These are phyloP conservation scores for Pinus taeda DNA, from an alignment of 75 land plant species.

Conservation along the genomic window DNA sequence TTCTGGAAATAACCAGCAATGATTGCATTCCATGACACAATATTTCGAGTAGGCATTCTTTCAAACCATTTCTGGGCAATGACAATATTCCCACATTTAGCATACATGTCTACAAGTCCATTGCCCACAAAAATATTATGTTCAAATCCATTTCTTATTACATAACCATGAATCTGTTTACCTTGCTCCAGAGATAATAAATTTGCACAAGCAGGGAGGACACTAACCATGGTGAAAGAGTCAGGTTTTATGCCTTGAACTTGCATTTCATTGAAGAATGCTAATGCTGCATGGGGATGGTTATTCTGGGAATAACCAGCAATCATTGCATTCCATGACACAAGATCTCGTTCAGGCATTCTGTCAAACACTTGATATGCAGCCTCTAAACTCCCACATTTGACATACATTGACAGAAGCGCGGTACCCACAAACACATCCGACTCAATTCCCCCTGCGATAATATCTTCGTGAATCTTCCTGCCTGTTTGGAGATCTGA, in stretches of 20 bases:
- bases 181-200: conserved; percentile 21
- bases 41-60: conserved; percentile 19
- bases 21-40: conserved; percentile 68
- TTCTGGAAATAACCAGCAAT: conserved; percentile 50
- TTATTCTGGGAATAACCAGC: conserved; percentile 21
- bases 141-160: not conserved
- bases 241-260: not conserved
- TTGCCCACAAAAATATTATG: conserved; percentile 4
- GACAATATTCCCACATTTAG: conserved; percentile 10
- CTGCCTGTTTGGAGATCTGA: conserved; percentile 16
- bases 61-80: conserved; percentile 8
- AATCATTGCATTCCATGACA: conserved; percentile 40
- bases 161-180: conserved; percentile 7
- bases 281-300: conserved; percentile 14
- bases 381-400: conserved; percentile 13
- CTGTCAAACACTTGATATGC: conserved; percentile 27
- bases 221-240: not conserved
- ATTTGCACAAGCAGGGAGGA: conserved; percentile 12
- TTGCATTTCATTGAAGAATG: conserved; percentile 19
- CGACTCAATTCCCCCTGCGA: conserved; percentile 16
- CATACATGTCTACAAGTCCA: conserved; percentile 16
- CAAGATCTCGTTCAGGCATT: conserved; percentile 20
- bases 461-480: conserved; percentile 37
- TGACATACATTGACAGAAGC: conserved; percentile 41
- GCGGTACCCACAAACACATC: conserved; percentile 18